Conservation (phyloP, 2,329 filamentous ascomycete species). For the Sporothrix phasma region DNA sequence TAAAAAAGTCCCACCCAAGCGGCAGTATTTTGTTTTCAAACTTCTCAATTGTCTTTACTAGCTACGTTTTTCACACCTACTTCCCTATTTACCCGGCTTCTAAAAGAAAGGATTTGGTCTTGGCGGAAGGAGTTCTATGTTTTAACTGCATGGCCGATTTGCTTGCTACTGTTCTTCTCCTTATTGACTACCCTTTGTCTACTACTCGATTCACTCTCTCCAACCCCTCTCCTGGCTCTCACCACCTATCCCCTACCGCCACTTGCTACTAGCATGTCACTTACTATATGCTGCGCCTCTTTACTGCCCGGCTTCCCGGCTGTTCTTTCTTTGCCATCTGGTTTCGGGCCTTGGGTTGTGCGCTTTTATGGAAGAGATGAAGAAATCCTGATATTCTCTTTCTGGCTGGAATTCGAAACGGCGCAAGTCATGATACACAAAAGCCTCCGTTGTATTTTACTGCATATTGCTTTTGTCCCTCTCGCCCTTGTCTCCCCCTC, state of each 20-base stretch:
- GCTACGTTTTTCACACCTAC: background rate
- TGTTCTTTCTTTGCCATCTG: background rate
- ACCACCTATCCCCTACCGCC: background rate
- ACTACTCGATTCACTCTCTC: background rate
- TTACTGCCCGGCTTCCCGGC: background rate
- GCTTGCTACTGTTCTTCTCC: background rate
- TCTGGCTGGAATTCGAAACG: conserved; percentile 16
- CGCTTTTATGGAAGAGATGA: conserved; percentile 2
- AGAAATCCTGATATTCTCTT: background rate
- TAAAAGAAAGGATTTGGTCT: conserved; percentile 4
- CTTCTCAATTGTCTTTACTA: background rate
- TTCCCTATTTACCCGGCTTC: background rate
- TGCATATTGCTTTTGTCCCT: background rate
- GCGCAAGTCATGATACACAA: conserved; percentile 18
- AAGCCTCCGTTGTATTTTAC: conserved; percentile 1
- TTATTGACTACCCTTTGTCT: no score
- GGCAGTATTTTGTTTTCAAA: background rate
- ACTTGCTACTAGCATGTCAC: background rate
- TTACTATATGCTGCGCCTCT: background rate
- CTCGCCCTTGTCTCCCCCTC: background rate
- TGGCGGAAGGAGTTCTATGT: conserved; percentile 6
- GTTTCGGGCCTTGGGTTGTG: background rate
- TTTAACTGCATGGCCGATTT: conserved; percentile 4
- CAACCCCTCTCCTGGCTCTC: background rate
- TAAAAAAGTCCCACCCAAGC: background rate